These are phyloP conservation scores for Ophiostoma ulmi DNA, from an alignment of 2,329 filamentous ascomycete species.

Conservation along the genomic window DNA sequence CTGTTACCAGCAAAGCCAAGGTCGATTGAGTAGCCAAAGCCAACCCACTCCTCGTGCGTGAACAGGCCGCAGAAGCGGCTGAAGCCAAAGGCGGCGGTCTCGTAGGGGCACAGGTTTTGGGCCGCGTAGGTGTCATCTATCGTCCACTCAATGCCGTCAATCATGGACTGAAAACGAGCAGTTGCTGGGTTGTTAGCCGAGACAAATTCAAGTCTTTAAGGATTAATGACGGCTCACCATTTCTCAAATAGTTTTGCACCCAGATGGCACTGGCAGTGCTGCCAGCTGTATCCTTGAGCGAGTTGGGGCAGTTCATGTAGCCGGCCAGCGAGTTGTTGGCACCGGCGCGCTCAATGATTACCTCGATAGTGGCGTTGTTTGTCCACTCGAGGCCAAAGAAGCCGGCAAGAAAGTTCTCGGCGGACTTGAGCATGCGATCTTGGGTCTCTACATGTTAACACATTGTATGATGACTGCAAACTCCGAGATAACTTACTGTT, in stretches of 20 bases:
- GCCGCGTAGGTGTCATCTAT: constrained; percentile 59
- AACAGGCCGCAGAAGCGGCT: constrained; percentile 70
- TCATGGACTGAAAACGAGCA: constrained; percentile 51
- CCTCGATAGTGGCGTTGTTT: constrained; percentile 65
- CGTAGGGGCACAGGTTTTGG: constrained; percentile 70
- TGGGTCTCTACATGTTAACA: constrained; percentile 47
- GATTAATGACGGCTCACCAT: constrained; percentile 39
- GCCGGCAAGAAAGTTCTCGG: constrained; percentile 72
- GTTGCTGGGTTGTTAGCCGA: constrained; percentile 42
- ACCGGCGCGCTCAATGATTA: constrained; percentile 58
- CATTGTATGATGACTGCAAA: not conserved
- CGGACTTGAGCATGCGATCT: constrained; percentile 70
- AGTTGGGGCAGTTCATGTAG: constrained; percentile 61
- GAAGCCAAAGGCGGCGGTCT: constrained; percentile 71
- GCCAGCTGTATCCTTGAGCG: constrained; percentile 47
- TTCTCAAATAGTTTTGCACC: constrained; percentile 58
- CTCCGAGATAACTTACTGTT: constrained; percentile 41
- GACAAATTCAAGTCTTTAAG: not conserved
- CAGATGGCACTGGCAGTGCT: constrained; percentile 53
- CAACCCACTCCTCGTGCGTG: constrained; percentile 68
- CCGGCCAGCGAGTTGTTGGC: constrained; percentile 70
- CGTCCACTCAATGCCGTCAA: constrained; percentile 59
- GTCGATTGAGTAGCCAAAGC: constrained; percentile 67
- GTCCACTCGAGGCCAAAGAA: constrained; percentile 75
- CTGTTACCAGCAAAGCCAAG: constrained; percentile 58